phyloP scores from a whole-genome alignment of 2,329 filamentous ascomycete species.

The Stachybotrys elegans region DNA sequence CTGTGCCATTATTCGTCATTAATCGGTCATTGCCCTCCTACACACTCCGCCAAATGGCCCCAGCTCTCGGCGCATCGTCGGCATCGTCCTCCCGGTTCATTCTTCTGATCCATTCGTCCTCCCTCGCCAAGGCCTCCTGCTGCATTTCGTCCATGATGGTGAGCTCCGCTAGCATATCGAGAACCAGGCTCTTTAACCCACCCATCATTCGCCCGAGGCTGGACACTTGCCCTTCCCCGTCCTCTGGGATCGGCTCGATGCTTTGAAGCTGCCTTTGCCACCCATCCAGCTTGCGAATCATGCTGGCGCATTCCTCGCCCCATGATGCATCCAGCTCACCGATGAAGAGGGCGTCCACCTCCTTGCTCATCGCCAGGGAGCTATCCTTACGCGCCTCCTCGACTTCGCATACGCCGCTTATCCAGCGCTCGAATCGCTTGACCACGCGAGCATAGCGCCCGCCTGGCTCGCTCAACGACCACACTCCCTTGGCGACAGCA shows the following conservation, averaged over 20 bases:
- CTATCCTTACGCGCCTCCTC: slow-evolving; percentile 36
- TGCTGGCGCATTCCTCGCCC: slow-evolving; percentile 51
- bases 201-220: slow-evolving; percentile 44
- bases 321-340: slow-evolving; percentile 51
- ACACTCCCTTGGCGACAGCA: slow-evolving; percentile 50
- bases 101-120: slow-evolving; percentile 53
- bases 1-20: too few relatives aligned
- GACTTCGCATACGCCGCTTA: slow-evolving; percentile 40
- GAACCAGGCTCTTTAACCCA: slow-evolving; percentile 43
- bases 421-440: slow-evolving; percentile 56
- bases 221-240: slow-evolving; percentile 12
- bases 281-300: slow-evolving; percentile 49
- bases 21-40: slow-evolving; percentile 13
- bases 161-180: slow-evolving; percentile 59
- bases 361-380: slow-evolving; percentile 26
- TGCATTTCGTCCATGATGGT: slow-evolving; percentile 58
- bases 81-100: slow-evolving; percentile 41
- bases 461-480: slow-evolving; percentile 49
- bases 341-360: slow-evolving; percentile 41
- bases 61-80: slow-evolving; percentile 32
- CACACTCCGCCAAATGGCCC: slow-evolving; percentile 43
- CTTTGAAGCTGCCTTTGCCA: slow-evolving; percentile 45
- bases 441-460: slow-evolving; percentile 53
- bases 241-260: slow-evolving; percentile 28
- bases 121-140: slow-evolving; percentile 47